Evolutionary conservation across 1,139 yeast species (phyloP).

Genomic region (Saccharomycopsis hybrid): DNA sequence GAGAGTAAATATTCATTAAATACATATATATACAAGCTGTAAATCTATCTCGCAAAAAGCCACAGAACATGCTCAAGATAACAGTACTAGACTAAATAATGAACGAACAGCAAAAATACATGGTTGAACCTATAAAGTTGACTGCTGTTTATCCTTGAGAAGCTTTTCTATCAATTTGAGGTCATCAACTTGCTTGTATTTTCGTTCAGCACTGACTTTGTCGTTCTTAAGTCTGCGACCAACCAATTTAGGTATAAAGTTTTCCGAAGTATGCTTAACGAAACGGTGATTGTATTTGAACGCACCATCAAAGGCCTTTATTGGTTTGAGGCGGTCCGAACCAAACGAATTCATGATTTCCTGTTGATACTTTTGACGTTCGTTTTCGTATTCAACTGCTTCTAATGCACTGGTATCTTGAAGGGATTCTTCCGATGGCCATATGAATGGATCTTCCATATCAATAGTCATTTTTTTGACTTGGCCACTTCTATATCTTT

Average conservation of each 20-base stretch:
- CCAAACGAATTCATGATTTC: slow-evolving; percentile 45
- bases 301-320: slow-evolving; percentile 71
- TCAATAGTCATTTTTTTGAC: slow-evolving; percentile 92
- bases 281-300: slow-evolving; percentile 42
- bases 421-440: slow-evolving; percentile 64
- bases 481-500: slow-evolving; percentile 75
- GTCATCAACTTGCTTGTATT: slow-evolving; percentile 25
- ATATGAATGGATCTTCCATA: slow-evolving; percentile 85
- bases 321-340: slow-evolving; percentile 63
- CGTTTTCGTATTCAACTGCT: slow-evolving; percentile 33
- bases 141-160: slow-evolving; percentile 4
- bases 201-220: slow-evolving; percentile 30
- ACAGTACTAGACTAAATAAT: too few species aligned
- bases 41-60: too few species aligned
- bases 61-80: too few species aligned
- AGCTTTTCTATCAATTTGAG: slow-evolving; percentile 21
- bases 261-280: slow-evolving; percentile 51
- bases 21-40: too few species aligned
- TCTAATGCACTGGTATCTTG: slow-evolving; percentile 28
- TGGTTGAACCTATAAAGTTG: too few species aligned
- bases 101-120: too few species aligned
- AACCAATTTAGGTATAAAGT: slow-evolving; percentile 55
- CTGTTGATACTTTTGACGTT: slow-evolving; percentile 33
- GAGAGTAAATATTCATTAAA: too few species aligned
- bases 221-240: slow-evolving; percentile 38